These are phyloP conservation scores for Penicillium sumatraense DNA, from an alignment of 2,329 filamentous ascomycete genomes.

Conservation along the genomic window DNA sequence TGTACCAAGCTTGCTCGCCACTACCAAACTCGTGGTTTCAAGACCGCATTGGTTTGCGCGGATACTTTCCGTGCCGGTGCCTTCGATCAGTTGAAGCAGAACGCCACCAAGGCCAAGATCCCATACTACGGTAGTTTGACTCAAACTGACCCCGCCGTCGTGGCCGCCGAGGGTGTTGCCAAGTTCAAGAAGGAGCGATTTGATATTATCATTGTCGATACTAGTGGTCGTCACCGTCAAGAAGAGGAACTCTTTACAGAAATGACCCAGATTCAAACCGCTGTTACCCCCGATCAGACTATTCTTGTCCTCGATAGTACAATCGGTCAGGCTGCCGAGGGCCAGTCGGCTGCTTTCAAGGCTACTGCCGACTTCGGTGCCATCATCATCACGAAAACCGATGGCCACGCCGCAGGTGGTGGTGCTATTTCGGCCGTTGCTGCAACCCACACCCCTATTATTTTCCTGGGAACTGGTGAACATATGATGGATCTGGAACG, in stretches of 20 bases:
- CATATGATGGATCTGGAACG: conserved; percentile 94
- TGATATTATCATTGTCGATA: conserved; percentile 98
- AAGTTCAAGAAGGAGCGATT: conserved; percentile 99
- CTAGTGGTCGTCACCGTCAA: conserved; percentile 90
- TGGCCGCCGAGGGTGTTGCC: conserved; percentile 93
- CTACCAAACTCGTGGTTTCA: conserved; percentile 93
- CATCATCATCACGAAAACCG: conserved; percentile 98
- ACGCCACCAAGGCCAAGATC: conserved; percentile 98
- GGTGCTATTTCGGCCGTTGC: conserved; percentile 97
- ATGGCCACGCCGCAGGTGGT: conserved; percentile 92
- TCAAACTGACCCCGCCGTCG: conserved; percentile 91
- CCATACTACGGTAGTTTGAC: conserved; percentile 97
- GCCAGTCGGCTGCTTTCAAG: conserved; percentile 95
- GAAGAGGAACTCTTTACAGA: conserved; percentile 95
- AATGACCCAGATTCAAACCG: conserved; percentile 94
- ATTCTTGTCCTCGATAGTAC: conserved; percentile 98
- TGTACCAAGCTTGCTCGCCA: conserved; percentile 96
- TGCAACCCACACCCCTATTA: conserved; percentile 93
- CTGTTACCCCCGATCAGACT: conserved; percentile 90
- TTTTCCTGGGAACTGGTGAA: conserved; percentile 97
- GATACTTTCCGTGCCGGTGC: conserved; percentile 98
- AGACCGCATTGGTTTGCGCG: conserved; percentile 90
- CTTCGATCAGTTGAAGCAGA: conserved; percentile 98
- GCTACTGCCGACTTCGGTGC: conserved; percentile 95
- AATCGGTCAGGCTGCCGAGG: conserved; percentile 94